These are phyloP conservation scores for Paramyrothecium roridum DNA, from an alignment of 2,329 filamentous ascomycete genomes.

Conservation along the genomic window DNA sequence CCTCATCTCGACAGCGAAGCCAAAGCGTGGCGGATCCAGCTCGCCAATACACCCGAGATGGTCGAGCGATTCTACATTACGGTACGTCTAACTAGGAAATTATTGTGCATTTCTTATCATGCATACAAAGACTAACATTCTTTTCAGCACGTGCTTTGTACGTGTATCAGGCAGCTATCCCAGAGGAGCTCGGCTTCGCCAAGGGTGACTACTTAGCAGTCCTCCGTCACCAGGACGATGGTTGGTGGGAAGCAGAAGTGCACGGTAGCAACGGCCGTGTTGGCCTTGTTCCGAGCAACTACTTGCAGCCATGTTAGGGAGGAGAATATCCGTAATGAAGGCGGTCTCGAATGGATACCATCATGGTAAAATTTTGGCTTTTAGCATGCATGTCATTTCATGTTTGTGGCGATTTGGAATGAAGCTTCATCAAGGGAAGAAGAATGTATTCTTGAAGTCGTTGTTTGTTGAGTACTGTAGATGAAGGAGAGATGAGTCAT, in stretches of 20 bases:
- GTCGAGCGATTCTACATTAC: conserved; percentile 85
- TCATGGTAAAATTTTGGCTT: neutral
- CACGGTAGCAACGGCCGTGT: conserved; percentile 61
- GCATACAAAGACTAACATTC: conserved; percentile 2
- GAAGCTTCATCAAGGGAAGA: neutral
- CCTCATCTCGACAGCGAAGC: conserved; percentile 57
- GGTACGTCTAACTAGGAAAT: conserved; percentile 60
- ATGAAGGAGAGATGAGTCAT: neutral
- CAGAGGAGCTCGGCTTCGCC: conserved; percentile 86
- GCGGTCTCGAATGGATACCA: neutral
- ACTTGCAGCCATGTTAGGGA: conserved; percentile 52
- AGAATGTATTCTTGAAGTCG: neutral
- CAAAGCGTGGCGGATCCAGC: conserved; percentile 82
- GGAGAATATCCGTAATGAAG: neutral
- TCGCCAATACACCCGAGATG: conserved; percentile 82
- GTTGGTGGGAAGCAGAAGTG: conserved; percentile 98
- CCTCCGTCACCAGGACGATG: conserved; percentile 89
- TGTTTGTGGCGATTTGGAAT: neutral
- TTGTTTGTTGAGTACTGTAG: neutral
- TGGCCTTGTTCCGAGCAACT: conserved; percentile 67
- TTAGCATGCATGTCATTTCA: neutral
- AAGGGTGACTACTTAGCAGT: conserved; percentile 93
- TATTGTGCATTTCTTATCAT: neutral
- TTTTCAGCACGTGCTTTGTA: conserved; percentile 84
- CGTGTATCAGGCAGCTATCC: conserved; percentile 89